Conservation (phyloP, 2,329 filamentous ascomycete species). For the Purpureocillium takamizusanense region DNA sequence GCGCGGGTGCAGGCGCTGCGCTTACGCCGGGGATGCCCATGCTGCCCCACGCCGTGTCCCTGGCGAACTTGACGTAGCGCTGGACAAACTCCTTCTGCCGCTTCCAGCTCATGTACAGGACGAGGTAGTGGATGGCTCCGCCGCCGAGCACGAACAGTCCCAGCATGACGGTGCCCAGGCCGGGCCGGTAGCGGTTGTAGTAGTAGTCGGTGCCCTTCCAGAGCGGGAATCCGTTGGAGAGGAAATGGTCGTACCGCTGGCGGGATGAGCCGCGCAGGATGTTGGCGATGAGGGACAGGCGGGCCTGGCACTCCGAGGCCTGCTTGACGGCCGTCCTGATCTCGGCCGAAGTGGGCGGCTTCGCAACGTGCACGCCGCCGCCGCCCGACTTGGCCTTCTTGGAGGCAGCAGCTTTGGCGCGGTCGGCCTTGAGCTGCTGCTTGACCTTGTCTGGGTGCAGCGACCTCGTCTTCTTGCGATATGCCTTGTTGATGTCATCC, state of each 20-base stretch:
- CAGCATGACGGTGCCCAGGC: slow-evolving; percentile 72
- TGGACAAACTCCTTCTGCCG: slow-evolving; percentile 86
- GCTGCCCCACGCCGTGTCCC: slow-evolving; percentile 82
- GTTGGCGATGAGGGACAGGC: slow-evolving; percentile 74
- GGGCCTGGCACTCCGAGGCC: slow-evolving; percentile 74
- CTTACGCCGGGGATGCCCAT: slow-evolving; percentile 61
- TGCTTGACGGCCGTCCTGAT: slow-evolving; percentile 71
- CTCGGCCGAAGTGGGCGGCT: slow-evolving; percentile 64
- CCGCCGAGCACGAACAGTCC: slow-evolving; percentile 77
- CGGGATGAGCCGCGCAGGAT: slow-evolving; percentile 74
- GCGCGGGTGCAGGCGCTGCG: slow-evolving; percentile 28
- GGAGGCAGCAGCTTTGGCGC: slow-evolving; percentile 41
- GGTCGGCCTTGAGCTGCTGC: slow-evolving; percentile 68
- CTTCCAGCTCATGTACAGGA: slow-evolving; percentile 78
- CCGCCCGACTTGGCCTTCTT: slow-evolving; percentile 44
- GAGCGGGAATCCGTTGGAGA: slow-evolving; percentile 83
- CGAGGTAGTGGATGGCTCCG: slow-evolving; percentile 79
- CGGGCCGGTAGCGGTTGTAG: slow-evolving; percentile 88
- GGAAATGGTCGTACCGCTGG: slow-evolving; percentile 90
- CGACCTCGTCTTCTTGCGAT: slow-evolving; percentile 74
- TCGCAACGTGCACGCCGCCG: slow-evolving; percentile 56
- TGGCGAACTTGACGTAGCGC: slow-evolving; percentile 82
- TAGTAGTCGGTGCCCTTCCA: slow-evolving; percentile 99
- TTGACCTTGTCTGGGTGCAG: slow-evolving; percentile 95
- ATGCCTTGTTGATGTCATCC: slow-evolving; percentile 89